Evolutionary conservation across 768 basidiomycete genomes (phyloP), one percentile per base, ranked within the genome.

Genomic region (Hypsizygus marmoreus): DNA sequence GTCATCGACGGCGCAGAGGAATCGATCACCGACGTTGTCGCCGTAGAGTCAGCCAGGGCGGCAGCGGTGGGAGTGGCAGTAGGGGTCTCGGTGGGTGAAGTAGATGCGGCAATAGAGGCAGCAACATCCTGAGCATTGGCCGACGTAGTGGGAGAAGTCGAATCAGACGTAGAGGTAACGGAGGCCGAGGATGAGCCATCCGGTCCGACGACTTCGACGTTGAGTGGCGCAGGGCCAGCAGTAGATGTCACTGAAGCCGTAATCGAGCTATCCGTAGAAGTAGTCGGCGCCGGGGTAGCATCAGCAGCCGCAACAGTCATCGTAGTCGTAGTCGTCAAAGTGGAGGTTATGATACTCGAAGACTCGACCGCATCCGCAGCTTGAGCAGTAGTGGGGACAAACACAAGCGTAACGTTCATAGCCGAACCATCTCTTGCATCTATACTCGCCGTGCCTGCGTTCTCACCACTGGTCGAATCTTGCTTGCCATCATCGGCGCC

Each of bases 401-500:
- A 84, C 17, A 77, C 63, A n/a, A 86, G 68, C 0, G 74, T 74
- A 5, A 82, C 80, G 43, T 75, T 76, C 59, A 69, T 68, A 6
- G 66, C 55, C 23, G 46, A 49, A 12, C 26, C 50, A 22, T 60
- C 61, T 30, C 61, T 55, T 10, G 56, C 53, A n/a, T 62, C 37
- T 29, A 54, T 33, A 13, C 55, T 52, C 23, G 59, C 49, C n/a
- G 53, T 25, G 10, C 22, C 13, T 2, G 26, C 33, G 32, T 28
- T 48, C 6, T 56, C 10, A 22, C 23, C 16, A 22, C 43, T 29
- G 16, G 49, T 49, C 20, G 49, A 32, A 13, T 56, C 53, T 8
- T 45, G 50, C 30, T 49, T 54, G 17, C 58, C 62, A 22, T 71
- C 59, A 29, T 65, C 58, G 17, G 59, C 54, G 13, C 57, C 51